A percentile compares a stretch with the other conserved stretches of the same genome.
Evolutionary conservation across 371 early-diverging fungal genomes (phyloP).

Genomic region (Rhizopus delemar): DNA sequence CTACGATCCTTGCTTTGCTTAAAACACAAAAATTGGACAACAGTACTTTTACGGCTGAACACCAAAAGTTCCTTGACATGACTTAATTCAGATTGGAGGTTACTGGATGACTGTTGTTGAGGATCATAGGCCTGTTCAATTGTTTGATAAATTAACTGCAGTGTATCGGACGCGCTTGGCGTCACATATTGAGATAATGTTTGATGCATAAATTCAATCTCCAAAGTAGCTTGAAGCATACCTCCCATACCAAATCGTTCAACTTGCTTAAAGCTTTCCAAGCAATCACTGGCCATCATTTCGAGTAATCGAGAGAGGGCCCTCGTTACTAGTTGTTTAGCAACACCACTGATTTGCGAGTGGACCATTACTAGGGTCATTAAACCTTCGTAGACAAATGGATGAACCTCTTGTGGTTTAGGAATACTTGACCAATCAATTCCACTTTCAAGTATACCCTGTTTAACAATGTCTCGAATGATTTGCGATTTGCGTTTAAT

Average conservation of each 20-base stretch:
- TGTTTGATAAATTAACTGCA: conserved; percentile 68
- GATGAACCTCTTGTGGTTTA: conserved; percentile 79
- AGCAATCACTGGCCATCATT: conserved; percentile 74
- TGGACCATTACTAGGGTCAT: conserved; percentile 89
- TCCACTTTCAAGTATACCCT: conserved; percentile 82
- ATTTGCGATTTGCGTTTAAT: conserved; percentile 71
- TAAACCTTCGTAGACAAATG: conserved; percentile 86
- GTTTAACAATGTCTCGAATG: conserved; percentile 69
- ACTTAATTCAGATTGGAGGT: conserved; percentile 60
- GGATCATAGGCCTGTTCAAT: conserved; percentile 69
- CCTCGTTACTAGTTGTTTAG: conserved; percentile 73
- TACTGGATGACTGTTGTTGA: conserved; percentile 52
- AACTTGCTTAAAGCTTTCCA: conserved; percentile 75
- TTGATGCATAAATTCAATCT: conserved; percentile 84
- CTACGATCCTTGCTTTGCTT: conserved; percentile 57
- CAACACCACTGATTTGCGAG: conserved; percentile 80
- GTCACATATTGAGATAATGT: conserved; percentile 73
- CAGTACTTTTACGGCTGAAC: conserved; percentile 68
- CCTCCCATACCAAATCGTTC: conserved; percentile 88
- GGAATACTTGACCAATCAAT: conserved; percentile 82
- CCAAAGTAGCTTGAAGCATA: conserved; percentile 87
- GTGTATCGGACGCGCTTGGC: conserved; percentile 57
- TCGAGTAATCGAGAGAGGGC: conserved; percentile 73
- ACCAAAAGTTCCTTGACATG: conserved; percentile 67
- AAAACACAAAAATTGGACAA: conserved; percentile 78